A percentile compares a stretch with the other conserved stretches of the same genome.
Conservation (phyloP, 148 eudicot genomes). For the Nepenthes gracilis region DNA sequence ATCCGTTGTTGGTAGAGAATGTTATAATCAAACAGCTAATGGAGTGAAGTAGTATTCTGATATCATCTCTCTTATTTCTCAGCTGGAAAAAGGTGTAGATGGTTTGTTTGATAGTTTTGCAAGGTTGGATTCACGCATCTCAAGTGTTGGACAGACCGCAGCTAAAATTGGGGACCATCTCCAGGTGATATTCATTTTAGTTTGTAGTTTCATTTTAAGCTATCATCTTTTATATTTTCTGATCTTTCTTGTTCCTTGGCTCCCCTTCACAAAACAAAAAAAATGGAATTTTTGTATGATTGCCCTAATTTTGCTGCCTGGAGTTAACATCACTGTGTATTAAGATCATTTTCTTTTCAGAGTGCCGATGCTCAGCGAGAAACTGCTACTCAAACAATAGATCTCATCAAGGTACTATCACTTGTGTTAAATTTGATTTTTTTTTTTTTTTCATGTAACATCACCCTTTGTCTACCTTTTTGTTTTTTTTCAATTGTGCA, state of each 20-base stretch:
- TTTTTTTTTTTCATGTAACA: not conserved
- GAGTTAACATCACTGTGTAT: not conserved
- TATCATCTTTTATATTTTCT: not conserved
- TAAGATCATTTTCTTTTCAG: conserved; percentile 27
- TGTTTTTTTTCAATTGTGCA: conserved; percentile 15
- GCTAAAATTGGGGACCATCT: conserved; percentile 99
- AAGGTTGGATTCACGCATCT: conserved; percentile 93
- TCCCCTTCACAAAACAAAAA: not conserved
- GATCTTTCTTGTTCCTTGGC: conserved; percentile 1
- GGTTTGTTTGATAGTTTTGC: conserved; percentile 98
- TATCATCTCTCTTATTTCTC: conserved; percentile 13
- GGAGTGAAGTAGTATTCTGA: conserved; percentile 1
- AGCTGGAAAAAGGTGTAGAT: conserved; percentile 98
- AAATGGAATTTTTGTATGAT: not conserved
- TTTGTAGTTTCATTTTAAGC: not conserved
- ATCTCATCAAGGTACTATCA: conserved; percentile 74
- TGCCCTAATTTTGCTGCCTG: not conserved
- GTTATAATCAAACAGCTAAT: not conserved
- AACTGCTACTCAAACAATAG: conserved; percentile 93
- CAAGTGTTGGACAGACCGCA: conserved; percentile 99
- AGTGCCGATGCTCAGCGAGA: conserved; percentile 99
- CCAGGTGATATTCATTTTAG: conserved; percentile 42
- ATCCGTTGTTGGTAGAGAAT: no score
- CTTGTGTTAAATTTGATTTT: conserved; percentile 5
- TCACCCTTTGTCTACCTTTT: not conserved